phyloP scores from a whole-genome alignment of 169 alveolate species.

The Eimeria acervulina region DNA sequence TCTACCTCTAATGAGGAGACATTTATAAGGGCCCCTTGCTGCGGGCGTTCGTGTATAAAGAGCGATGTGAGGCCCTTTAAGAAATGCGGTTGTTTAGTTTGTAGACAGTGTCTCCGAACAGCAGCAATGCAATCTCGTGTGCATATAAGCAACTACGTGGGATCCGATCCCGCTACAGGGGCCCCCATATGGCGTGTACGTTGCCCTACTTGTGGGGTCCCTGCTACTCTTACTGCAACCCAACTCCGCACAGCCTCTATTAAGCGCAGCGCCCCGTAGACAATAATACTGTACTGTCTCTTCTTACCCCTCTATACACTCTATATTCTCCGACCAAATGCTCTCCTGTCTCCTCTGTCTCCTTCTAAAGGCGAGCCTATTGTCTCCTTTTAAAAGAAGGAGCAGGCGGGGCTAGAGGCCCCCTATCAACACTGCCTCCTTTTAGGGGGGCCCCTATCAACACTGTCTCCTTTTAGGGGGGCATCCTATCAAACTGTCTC shows the following conservation, averaged over 20 bases:
- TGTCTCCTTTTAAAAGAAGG: too few species aligned
- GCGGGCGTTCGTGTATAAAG: constrained; percentile 1
- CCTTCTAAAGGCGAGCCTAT: too few species aligned
- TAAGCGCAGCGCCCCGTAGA: not conserved
- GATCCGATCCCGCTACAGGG: constrained; percentile 29
- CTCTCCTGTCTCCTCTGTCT: too few species aligned
- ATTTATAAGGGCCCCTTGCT: constrained; percentile 41
- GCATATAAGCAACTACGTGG: constrained; percentile 28
- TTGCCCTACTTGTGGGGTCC: constrained; percentile 22
- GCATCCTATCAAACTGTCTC: too few species aligned
- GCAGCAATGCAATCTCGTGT: constrained; percentile 37
- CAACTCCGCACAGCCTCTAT: constrained; percentile 31
- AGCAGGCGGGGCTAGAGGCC: too few species aligned
- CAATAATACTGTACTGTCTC: too few species aligned
- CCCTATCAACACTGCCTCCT: too few species aligned
- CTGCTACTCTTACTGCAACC: constrained; percentile 29
- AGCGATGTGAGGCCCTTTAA: constrained; percentile 33
- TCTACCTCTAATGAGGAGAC: not conserved
- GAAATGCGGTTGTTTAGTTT: constrained; percentile 30
- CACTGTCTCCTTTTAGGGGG: too few species aligned
- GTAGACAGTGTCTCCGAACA: constrained; percentile 31
- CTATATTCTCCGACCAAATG: too few species aligned
- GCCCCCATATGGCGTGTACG: constrained; percentile 40
- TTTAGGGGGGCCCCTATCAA: too few species aligned
- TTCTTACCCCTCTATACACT: too few species aligned